Conservation (phyloP, 2,329 filamentous ascomycete genomes). For the Ambrosiella cleistominuta region DNA sequence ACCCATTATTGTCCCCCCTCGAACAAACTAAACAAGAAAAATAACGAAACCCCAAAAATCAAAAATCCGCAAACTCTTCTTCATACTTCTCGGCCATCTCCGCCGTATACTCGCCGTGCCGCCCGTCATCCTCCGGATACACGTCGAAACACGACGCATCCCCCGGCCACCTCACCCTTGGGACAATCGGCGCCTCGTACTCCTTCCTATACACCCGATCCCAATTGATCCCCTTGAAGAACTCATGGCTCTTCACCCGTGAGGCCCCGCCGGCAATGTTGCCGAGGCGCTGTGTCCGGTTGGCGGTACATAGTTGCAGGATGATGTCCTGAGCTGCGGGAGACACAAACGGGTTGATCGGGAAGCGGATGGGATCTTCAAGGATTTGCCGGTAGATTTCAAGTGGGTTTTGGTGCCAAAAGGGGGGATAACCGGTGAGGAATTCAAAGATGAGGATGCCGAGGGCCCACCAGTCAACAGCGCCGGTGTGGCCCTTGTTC, state of each 20-base stretch:
- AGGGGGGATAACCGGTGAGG: slow-evolving; percentile 67
- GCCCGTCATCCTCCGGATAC: slow-evolving; percentile 59
- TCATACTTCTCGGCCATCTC: slow-evolving; percentile 56
- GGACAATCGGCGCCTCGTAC: slow-evolving; percentile 53
- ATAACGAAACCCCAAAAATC: slow-evolving; percentile 13
- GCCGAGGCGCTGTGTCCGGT: slow-evolving; percentile 59
- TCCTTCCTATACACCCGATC: slow-evolving; percentile 49
- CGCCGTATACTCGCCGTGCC: slow-evolving; percentile 47
- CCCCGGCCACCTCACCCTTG: slow-evolving; percentile 52
- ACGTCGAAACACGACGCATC: slow-evolving; percentile 70
- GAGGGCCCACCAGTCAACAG: slow-evolving; percentile 78
- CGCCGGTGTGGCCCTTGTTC: slow-evolving; percentile 58
- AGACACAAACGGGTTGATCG: slow-evolving; percentile 47
- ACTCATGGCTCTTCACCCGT: slow-evolving; percentile 57
- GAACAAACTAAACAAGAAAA: background rate
- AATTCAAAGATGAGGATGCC: slow-evolving; percentile 76
- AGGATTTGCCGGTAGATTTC: slow-evolving; percentile 79
- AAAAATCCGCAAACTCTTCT: slow-evolving; percentile 55
- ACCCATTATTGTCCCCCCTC: no score
- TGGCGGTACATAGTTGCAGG: slow-evolving; percentile 57
- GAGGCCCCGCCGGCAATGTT: slow-evolving; percentile 60
- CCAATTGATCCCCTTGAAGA: slow-evolving; percentile 60
- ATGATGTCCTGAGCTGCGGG: slow-evolving; percentile 57
- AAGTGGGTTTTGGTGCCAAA: slow-evolving; percentile 74
- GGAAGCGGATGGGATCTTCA: slow-evolving; percentile 59